Evolutionary conservation across 1,284 basidiomycete genomes (phyloP), one percentile per base, ranked within the genome.

Genomic region (Rhodotorula sp.): DNA sequence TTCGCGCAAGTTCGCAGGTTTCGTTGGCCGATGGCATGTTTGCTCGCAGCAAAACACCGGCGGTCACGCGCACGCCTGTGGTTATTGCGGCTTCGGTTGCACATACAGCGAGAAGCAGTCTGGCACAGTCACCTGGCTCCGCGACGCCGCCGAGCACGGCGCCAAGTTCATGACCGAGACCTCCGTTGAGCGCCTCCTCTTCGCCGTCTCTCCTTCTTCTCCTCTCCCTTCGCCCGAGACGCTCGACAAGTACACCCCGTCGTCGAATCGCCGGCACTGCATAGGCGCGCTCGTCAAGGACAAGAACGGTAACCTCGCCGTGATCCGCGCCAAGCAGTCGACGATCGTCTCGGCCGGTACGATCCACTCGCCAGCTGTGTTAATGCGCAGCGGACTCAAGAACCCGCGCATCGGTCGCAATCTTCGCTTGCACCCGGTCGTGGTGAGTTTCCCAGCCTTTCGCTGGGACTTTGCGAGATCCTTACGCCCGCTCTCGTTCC

Each of bases 361-460:
- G 19, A 68, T 84, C 60, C 79, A 83, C 70, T 81, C 81, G 6
- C 83, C 83, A 0, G 83, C 81, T 0, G 70, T 84, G 57, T 77
- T 84, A 11, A 78, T 82, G 30, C 79, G 82, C 46, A 80, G 79
- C 48, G 79, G 80, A 24, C 73, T 84, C 39, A 76, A 73, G 74
- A 83, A 83, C 77, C 79, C 80, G 59, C 77, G 79, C 70, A 81
- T 84, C 67, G 83, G 83, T 17, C 75, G 79, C 60, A 80, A 81
- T 66, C 74, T 84, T n/a, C 79, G 80, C 59, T 74, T 84, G 32
- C 83, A 84, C 77, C 83, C 83, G 0, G 79, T 64, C 36, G 30
- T 59, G 10, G 63, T 61, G 10, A 34, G 67, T 49, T 34, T 30
- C 11, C 4, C 22, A n/a, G n/a, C 15, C 24, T 24, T 22, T 24